Base-by-base conservation (phyloP, 345 rosid genomes). In the Mallotus nudiflorus region DNA sequence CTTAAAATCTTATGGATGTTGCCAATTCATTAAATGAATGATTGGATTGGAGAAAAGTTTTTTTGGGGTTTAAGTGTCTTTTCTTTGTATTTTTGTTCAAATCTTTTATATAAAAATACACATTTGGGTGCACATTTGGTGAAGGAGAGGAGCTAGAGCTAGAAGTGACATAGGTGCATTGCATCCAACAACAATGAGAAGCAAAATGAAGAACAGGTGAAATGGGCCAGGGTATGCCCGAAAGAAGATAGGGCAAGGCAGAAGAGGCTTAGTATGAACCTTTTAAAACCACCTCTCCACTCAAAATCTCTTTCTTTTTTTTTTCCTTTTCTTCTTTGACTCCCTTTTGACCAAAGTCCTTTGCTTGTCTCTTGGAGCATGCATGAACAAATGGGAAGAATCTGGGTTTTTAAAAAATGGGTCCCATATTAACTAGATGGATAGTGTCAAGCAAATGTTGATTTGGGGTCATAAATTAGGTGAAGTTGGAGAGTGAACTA, bases 181-280 rank as follows among this genome's bases (percentile, higher is more conserved):
- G 96, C 56, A 76, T 71, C 80, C 82, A 73, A 58, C 44, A 63
- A 45, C 75, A 81, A 57, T 67, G 65, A 69, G 79, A 78, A 72
- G 78, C 60, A 71, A 66, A 68, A 27, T 70, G 67, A 73, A 40
- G 70, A 42, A 85, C 90, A 88, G 92, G 87, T 82, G 78, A 82
- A 80, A 81, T 80, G 91, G 95, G 77, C 78, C 89, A 86, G n/a
- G 65, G 71, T 56, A 69, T 80, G 88, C 83, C 70, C 78, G 62
- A 63, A 83, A 73, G 83, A 80, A 45, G 67, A 84, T 80, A 78
- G 52, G 77, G 80, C 73, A 69, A 62, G 73, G 91, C 79, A 88
- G 89, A 9, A 42, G 46, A 42, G 46, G 48, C 50, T 61, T 19
- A 10, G 31, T 49, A 37, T 25, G 72, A 73, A 74, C 12, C 58